Base-by-base conservation (phyloP, 805 yeast genomes). In the Aciculoconidium aculeatum region DNA sequence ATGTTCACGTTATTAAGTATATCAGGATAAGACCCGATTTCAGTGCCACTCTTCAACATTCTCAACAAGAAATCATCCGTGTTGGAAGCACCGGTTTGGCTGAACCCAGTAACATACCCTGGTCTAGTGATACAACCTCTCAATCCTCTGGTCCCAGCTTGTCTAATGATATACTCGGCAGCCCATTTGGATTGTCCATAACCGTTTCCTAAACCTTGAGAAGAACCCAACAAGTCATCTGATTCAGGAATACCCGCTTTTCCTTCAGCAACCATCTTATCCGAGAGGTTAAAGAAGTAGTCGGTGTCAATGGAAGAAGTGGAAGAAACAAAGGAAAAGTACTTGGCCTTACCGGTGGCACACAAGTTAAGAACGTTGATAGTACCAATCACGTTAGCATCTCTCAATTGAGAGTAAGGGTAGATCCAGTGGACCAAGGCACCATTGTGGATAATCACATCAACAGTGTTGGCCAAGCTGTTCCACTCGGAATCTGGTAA, bases 151-250 rank as follows among this genome's bases (percentile, higher is more conserved):
- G 72, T 71, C 24, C 96, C 97, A 5, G 98, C 98, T 32, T 70
- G 68, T 52, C 97, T 76, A 37, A 86, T 77, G 25, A 92, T 67
- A 45, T 83, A 75, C 61, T 92, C 99, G 15, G 96, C 94, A 20
- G 87, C 86, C 99, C 99, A 92, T 57, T 92, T 92, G 42, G 92
- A 75, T 63, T 94, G 99, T 25, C 99, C 99, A 51, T 92, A 92
- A 11, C 98, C 99, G 36, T 80, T 82, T 15, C 87, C 82, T 35
- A 92, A 68, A 1, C 96, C 96, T 4, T 58, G 51, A 11, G 84
- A 67, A 2, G 97, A 83, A 1, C 96, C 96, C 45, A 66, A 55
- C 42, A 92, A 67, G 43, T 80, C 82, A 55, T 92, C 99, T 5
- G 78, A 58, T 55, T 92, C 99, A 10, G 75, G 71, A 36, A 92